phyloP scores from a whole-genome alignment of 2,329 filamentous ascomycete species.

The Neonectria hederae region DNA sequence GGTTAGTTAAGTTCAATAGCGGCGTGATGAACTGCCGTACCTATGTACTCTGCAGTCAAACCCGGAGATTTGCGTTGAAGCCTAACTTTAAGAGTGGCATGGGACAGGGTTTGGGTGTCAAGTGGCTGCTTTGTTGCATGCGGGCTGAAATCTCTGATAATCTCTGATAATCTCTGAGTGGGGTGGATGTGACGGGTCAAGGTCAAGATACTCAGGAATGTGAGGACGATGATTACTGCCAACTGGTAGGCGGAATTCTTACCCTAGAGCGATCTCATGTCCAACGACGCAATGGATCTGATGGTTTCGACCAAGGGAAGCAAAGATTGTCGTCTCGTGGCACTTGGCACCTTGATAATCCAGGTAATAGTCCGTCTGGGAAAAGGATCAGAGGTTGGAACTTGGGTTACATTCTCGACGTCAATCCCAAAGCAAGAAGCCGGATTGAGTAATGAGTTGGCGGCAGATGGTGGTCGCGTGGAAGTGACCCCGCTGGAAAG shows the following conservation, averaged over 20 bases:
- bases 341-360: neutral
- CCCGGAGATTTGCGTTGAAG: neutral
- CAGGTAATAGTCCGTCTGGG: neutral
- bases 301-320: neutral
- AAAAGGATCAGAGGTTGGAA: neutral
- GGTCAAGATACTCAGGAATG: neutral
- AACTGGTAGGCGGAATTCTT: neutral
- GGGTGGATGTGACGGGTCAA: neutral
- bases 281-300: neutral
- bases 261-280: neutral
- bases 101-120: slow-evolving; percentile 6
- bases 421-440: slow-evolving; percentile 5
- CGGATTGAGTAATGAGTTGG: neutral
- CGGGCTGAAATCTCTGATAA: slow-evolving; percentile 22
- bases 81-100: neutral
- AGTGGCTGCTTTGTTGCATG: slow-evolving; percentile 5
- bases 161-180: slow-evolving; percentile 7
- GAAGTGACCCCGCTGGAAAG: neutral
- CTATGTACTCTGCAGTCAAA: neutral
- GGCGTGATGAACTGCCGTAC: neutral
- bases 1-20: neutral
- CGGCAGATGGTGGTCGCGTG: neutral
- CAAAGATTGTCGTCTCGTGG: neutral
- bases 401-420: slow-evolving; percentile 10
- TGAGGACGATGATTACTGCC: neutral